These are phyloP conservation scores for Aciculosporium take DNA, from an alignment of 2,329 filamentous ascomycete species.

Conservation along the genomic window DNA sequence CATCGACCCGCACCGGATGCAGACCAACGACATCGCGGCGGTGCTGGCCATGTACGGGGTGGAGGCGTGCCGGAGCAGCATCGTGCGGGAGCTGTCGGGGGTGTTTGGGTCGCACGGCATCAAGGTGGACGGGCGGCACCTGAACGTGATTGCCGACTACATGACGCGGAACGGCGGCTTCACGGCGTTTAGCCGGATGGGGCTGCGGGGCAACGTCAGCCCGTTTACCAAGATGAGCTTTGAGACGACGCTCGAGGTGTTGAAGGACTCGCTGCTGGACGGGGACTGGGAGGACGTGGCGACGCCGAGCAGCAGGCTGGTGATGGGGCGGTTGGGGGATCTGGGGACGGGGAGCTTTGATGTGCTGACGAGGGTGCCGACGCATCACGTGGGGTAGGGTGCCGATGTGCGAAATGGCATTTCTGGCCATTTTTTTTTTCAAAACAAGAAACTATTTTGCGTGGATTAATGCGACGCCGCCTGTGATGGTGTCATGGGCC, in stretches of 20 bases:
- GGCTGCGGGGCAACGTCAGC: slow-evolving; percentile 68
- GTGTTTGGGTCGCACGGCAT: slow-evolving; percentile 91
- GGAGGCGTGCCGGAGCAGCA: slow-evolving; percentile 76
- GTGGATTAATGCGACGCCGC: too few species aligned
- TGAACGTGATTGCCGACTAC: slow-evolving; percentile 90
- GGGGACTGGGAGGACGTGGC: slow-evolving; percentile 80
- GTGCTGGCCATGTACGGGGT: slow-evolving; percentile 82
- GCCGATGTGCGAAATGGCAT: too few species aligned
- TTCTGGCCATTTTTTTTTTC: too few species aligned
- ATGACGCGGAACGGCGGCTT: slow-evolving; percentile 94
- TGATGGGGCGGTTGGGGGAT: slow-evolving; percentile 68
- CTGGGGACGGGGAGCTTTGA: slow-evolving; percentile 90
- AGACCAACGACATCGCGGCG: slow-evolving; percentile 84
- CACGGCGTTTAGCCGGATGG: slow-evolving; percentile 83
- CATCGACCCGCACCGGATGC: slow-evolving; percentile 73
- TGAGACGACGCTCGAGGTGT: slow-evolving; percentile 87
- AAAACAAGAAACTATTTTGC: too few species aligned
- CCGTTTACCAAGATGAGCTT: slow-evolving; percentile 99
- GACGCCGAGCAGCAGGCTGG: slow-evolving; percentile 75
- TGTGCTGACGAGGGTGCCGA: slow-evolving; percentile 52
- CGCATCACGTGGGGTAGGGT: slow-evolving; percentile 26
- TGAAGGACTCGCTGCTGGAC: slow-evolving; percentile 83
- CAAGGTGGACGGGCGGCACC: slow-evolving; percentile 75
- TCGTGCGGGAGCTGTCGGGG: slow-evolving; percentile 69
- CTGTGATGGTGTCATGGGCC: too few species aligned